Evolutionary conservation across 106 monocot genomes (phyloP), one percentile per base, ranked within the genome.

Genomic region (Posidonia australis): DNA sequence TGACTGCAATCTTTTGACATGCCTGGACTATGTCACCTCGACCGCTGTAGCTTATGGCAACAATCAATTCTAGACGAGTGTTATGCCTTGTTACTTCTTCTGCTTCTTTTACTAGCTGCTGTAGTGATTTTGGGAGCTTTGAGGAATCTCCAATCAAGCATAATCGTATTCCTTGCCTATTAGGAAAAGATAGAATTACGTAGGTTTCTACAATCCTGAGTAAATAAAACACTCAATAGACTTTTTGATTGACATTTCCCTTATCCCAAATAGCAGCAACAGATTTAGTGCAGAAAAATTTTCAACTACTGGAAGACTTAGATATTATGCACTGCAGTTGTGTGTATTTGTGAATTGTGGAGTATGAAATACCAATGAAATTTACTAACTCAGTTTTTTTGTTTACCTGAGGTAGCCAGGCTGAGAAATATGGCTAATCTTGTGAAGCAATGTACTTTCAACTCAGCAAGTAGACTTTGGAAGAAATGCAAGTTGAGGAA

Each of bases 31-130:
- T 79, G 43, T 88, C 88, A 22, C 52, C 57, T 48, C 88, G 60
- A 27, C 88, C 88, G 24, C 88, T 88, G 41, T 88, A 88, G 63
- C 88, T 88, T 27, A 88, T 23, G 30, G 88, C 88, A 27, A 88
- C 74, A 54, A 79, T 46, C 75, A 88, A 47, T 42, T 84, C 71
- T 28, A 88, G 46, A 5, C 31, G 49, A 42, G 78, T 67, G 41
- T 88, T 88, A 25, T 74, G 68, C 56, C 12, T 54, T 17, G 84
- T 81, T 1, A 36, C 52, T 54, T 79, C 77, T 54, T 73, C 78
- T 28, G 79, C 68, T 45, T 88, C 79, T 58, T 60, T 69, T 26
- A 74, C 71, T 13, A 81, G 44, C 44, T 77, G 59, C 43, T 77
- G 84, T 29, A 88, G 67, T 57, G 81, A 74, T 55, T 25, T 32